Evolutionary conservation across 2,329 filamentous ascomycete genomes (phyloP), one percentile per base, ranked within the genome.

Genomic region (Diaporthe aspalathi): DNA sequence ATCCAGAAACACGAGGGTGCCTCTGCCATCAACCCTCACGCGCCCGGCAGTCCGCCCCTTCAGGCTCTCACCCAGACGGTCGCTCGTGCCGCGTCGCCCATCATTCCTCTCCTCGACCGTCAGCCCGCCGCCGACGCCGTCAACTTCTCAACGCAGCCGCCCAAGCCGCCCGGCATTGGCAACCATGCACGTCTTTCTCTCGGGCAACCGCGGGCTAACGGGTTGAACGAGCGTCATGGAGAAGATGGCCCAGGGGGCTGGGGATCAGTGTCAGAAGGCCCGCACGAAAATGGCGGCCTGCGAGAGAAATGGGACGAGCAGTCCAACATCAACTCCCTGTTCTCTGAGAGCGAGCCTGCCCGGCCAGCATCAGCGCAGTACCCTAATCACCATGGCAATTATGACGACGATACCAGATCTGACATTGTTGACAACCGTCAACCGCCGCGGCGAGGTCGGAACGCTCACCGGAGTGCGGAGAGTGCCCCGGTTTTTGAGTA

Each of bases 11-110:
- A 67, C 43, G 72, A 73, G 16, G 40, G n/a, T 16, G 29, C 50
- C 24, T n/a, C 67, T 17, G 24, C 57, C 7, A 67, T 67, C 62
- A 69, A 65, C 17, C 54, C 67, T 50, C 70, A 69, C 47, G 71
- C 71, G 4, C 73, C 73, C 20, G 60, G 67, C 66, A 75, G 73
- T 38, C 76, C 75, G 29, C 56, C 72, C 40, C 57, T 67, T 16
- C 70, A 69, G 43, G 40, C 50, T 38, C 27, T 60, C 20, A 45
- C 47, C 52, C 38, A 66, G 43, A 57, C 67, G 14, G 67, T 40
- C 9, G 22, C 17, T 32, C 66, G 43, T 35, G 43, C 54, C 27
- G 24, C 70, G 5, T 68, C 70, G 20, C 72, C 70, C 20, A 22
- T 72, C 7, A 52, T 52, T 11, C 40, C 63, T 3, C 60, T 56